Evolutionary conservation across 306 rosid genomes (phyloP), one percentile per base, ranked within the genome.

Genomic region (Quercus aquifolioides): DNA sequence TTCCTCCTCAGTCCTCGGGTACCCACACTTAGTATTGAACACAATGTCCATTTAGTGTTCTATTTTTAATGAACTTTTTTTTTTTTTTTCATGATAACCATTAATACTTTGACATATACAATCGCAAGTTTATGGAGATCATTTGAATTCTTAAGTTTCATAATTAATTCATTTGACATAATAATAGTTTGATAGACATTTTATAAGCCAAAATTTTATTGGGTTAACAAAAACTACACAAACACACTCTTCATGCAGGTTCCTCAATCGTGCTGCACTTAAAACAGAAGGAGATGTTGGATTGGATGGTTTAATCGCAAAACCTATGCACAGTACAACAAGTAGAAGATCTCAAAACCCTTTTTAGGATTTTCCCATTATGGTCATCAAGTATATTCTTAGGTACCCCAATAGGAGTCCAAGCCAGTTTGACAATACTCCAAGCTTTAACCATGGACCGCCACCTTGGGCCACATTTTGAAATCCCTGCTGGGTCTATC

Each of bases 361-460:
- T 88, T 1, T 25, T 89, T 7, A 86, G 86, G 69, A 85, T 90
- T 17, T 7, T 86, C 6, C 91, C 92, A 59, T 35, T 89, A 3
- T 90, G 90, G 96, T 80, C 82, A 13, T 64, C 93, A 7, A 62
- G 81, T 4, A 83, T 88, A 33, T 86, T 90, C 76, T 75, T 92
- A 60, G 2, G 65, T 5, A 84, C 82, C 58, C 91, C 93, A 69
- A 78, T 87, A 6, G 88, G 62, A 62, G 56, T 87, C 38, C 88
- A 69, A 63, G 15, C 18, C 26, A 87, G 94, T 81, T 70, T 88
- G 55, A 55, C 86, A 20, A 62, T 92, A 72, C 91, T 92, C 28
- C 94, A 92, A 74, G 90, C 90, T 25, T 80, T 92, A 69, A 69
- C 76, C 67, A 86, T 77, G 91, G 89, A 92, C 78, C 89, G 89